Evolutionary conservation across 1,284 basidiomycete species (phyloP).

Genomic region (Naganishia sp.): DNA sequence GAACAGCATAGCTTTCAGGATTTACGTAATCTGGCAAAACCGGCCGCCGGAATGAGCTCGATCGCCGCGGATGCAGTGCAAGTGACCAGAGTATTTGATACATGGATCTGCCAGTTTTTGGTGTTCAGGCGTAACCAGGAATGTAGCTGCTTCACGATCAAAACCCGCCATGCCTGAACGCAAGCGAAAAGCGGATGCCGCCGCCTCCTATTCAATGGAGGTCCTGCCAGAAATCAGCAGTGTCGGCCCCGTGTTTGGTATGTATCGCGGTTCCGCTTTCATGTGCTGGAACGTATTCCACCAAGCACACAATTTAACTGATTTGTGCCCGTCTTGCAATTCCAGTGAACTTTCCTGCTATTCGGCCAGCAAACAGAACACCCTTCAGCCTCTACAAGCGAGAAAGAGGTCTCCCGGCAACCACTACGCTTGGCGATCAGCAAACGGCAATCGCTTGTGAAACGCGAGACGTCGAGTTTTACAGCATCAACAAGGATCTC

Average conservation of each 20-base stretch:
- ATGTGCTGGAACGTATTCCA: neutral
- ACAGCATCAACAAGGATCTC: conserved; percentile 57
- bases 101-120: neutral
- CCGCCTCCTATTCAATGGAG: neutral
- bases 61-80: neutral
- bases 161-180: neutral
- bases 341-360: conserved; percentile 72
- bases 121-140: too few relatives aligned
- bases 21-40: too few relatives aligned
- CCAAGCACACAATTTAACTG: too few relatives aligned
- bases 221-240: conserved; percentile 3
- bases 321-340: too few relatives aligned
- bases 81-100: neutral
- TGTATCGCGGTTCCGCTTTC: neutral
- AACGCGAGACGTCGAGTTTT: conserved; percentile 67
- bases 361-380: conserved; percentile 64
- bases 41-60: conserved; percentile 1
- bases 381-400: conserved; percentile 67
- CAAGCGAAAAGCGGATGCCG: conserved; percentile 11
- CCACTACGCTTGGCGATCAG: conserved; percentile 57
- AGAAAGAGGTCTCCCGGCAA: conserved; percentile 39
- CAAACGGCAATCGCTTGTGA: conserved; percentile 67
- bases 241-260: conserved; percentile 22
- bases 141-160: neutral
- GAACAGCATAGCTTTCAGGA: too few relatives aligned